Evolutionary conservation across 805 yeast genomes (phyloP).

Genomic region (Candida boleticola): DNA sequence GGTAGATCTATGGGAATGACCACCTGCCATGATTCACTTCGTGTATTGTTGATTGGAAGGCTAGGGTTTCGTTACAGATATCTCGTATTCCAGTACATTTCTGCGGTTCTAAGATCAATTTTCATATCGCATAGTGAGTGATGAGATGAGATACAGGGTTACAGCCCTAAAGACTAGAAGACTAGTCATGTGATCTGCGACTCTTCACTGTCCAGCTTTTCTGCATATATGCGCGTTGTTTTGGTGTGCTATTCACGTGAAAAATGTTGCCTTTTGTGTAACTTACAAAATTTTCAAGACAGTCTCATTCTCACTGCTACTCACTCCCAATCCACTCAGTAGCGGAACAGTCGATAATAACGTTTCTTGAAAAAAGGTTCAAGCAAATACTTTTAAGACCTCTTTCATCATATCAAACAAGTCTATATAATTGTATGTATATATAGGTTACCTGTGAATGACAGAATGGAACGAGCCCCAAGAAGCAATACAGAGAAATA

Average conservation of each 20-base stretch:
- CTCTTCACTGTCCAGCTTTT: no score
- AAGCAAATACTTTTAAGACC: background rate
- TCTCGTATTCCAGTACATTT: no score
- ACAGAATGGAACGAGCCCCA: no score
- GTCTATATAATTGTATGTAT: conserved; percentile 5
- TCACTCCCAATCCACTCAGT: background rate
- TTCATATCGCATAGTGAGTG: background rate
- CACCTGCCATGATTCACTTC: conserved; percentile 64
- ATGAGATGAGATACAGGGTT: conserved; percentile 3
- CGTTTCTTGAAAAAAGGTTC: background rate
- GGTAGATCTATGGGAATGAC: conserved; percentile 79
- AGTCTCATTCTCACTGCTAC: background rate
- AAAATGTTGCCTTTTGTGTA: background rate
- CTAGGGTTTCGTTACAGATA: background rate
- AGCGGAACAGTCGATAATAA: background rate
- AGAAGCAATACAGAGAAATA: no score
- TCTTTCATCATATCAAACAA: background rate
- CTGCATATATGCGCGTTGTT: background rate
- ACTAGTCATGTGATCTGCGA: background rate
- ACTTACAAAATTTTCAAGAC: background rate
- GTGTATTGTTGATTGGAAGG: no score
- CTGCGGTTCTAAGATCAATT: background rate
- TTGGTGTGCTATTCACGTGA: background rate
- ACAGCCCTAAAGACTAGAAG: background rate
- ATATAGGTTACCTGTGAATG: no score